Evolutionary conservation across 208 protist genomes (phyloP).

Genomic region (Acanthamoeba healyi): DNA sequence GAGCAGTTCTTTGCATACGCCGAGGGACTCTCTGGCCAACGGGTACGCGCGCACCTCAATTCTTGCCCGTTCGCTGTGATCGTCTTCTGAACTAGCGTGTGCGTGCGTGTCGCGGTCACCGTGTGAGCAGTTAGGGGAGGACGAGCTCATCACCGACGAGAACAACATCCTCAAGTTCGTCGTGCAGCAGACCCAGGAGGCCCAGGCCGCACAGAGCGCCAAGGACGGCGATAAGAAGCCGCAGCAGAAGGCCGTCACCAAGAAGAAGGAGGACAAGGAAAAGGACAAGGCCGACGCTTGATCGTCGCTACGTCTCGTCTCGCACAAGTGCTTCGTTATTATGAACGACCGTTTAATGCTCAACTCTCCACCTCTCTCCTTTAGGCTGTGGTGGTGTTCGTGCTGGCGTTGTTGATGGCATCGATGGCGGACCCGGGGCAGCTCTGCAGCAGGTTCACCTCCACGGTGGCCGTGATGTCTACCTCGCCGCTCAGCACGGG

Average conservation of each 20-base stretch:
- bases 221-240: conserved; percentile 46
- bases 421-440: conserved; percentile 42
- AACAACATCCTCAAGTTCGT: conserved; percentile 87
- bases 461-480: conserved; percentile 28
- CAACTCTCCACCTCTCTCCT: background rate
- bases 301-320: too few species aligned
- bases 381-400: background rate
- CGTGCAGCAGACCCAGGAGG: conserved; percentile 37
- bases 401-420: conserved; percentile 40
- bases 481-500: conserved; percentile 15
- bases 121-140: conserved; percentile 77
- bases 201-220: conserved; percentile 11
- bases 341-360: background rate
- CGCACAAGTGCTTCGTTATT: background rate
- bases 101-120: background rate
- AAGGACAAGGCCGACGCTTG: background rate
- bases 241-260: background rate
- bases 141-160: conserved; percentile 75
- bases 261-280: conserved; percentile 52
- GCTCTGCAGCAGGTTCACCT: conserved; percentile 7
- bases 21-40: conserved; percentile 81
- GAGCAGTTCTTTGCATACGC: conserved; percentile 84
- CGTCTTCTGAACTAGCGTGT: background rate
- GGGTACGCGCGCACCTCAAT: conserved; percentile 73
- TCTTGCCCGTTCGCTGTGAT: background rate